Conservation (phyloP, 805 yeast genomes). For the Wickerhamiella slavikovae region DNA sequence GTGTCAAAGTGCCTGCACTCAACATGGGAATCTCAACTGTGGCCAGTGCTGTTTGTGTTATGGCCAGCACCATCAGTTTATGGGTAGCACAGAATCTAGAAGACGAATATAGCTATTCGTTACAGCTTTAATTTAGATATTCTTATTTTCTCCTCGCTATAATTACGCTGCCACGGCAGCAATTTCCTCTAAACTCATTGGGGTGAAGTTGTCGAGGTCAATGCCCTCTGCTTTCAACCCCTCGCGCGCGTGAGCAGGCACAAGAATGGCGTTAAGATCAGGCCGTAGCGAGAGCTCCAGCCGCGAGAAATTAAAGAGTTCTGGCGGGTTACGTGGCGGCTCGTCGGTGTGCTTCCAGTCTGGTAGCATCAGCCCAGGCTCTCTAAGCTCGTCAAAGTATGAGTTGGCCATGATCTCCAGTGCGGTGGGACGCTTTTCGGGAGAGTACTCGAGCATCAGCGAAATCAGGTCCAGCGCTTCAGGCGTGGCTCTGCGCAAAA, state of each 20-base stretch:
- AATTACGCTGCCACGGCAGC: slow-evolving; percentile 1
- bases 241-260: slow-evolving; percentile 23
- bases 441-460: slow-evolving; percentile 74
- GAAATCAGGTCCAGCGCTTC: slow-evolving; percentile 72
- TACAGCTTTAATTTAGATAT: slow-evolving; percentile 34
- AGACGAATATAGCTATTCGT: slow-evolving; percentile 85
- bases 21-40: slow-evolving; percentile 91
- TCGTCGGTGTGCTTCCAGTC: slow-evolving; percentile 36
- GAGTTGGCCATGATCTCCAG: slow-evolving; percentile 69
- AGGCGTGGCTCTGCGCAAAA: slow-evolving; percentile 58
- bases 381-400: slow-evolving; percentile 72
- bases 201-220: slow-evolving; percentile 42
- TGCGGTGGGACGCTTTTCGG: slow-evolving; percentile 63
- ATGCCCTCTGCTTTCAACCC: slow-evolving; percentile 21
- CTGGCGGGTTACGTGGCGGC: slow-evolving; percentile 59
- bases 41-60: slow-evolving; percentile 51
- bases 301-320: slow-evolving; percentile 53
- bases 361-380: slow-evolving; percentile 23
- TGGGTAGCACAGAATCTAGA: slow-evolving; percentile 94
- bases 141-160: background rate
- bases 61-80: slow-evolving; percentile 71
- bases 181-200: slow-evolving; percentile 15
- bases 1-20: slow-evolving; percentile 65
- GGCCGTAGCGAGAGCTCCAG: slow-evolving; percentile 32
- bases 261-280: slow-evolving; percentile 19